Base-by-base conservation (phyloP, 2,329 filamentous ascomycete genomes). In the Hymenoscyphus fructigenus region DNA sequence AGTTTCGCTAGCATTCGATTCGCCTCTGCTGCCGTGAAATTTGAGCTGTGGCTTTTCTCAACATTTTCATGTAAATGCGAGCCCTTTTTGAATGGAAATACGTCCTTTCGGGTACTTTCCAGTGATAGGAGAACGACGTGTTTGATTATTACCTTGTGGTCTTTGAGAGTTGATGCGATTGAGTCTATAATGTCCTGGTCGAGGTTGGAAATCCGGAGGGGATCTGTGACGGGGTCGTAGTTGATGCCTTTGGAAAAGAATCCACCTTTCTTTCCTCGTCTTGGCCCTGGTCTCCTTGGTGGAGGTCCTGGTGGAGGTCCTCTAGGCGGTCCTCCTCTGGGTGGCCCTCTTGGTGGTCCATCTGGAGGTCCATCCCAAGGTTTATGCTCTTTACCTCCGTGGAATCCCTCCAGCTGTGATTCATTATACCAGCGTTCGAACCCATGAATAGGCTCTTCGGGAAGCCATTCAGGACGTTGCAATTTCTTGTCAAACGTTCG, bases 101-200 rank as follows among this genome's bases (percentile, higher is more conserved):
- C 70, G 50, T 79, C 77, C 59, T 79, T 79, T 44, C 78, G 73
- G 5, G 76, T 77, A 61, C 76, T 78, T 67, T 79, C 78, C n/a
- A 79, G 68, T 4, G 75, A 78, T 32, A 79, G 59, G 12, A 79
- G 32, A 7, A 79, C 71, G 1, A 79, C 72, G 68, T 79, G 75
- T 32, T 79, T 76, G 38, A 79, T 78, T 1, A 70, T 60, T n/a
- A 78, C 71, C 0, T 74, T 69, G 32, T 73, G 66, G 9, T 73
- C 60, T 29, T 75, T 66, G 26, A 78, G 69, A 0, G 73, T 72
- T 17, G 74, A 65, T 44, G 73, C 63, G 38, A 79, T 64, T 1
- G 73, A 68, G 15, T 72, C 67, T 14, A 78, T 68, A 5, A 79
- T 64, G 5, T 73, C 71, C 17, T 72, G 64, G 5, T 74, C 74